Conservation (phyloP, 148 eudicot genomes). For the Vaccinium myrtillus region DNA sequence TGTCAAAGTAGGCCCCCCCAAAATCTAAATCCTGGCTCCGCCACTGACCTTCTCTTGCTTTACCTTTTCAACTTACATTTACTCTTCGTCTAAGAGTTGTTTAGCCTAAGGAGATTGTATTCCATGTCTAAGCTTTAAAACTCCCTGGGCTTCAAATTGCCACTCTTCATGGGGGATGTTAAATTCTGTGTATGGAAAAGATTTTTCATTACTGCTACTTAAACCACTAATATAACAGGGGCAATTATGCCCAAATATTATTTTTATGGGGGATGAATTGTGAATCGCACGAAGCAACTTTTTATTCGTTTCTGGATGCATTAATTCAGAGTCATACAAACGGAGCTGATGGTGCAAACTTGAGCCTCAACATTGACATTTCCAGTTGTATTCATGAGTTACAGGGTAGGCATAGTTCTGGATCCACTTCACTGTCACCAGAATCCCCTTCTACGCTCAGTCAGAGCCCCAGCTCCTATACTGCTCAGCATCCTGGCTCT, state of each 20-base stretch:
- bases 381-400: constrained; percentile 17
- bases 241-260: not conserved
- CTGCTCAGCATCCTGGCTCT: constrained; percentile 44
- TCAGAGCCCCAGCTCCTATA: constrained; percentile 51
- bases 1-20: too few relatives aligned
- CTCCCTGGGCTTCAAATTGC: constrained; percentile 1
- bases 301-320: not conserved
- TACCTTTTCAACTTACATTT: not conserved
- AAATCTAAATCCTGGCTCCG: too few relatives aligned
- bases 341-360: not conserved
- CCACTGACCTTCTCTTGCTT: not conserved
- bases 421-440: constrained; percentile 45
- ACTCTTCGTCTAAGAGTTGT: not conserved
- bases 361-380: constrained; percentile 17
- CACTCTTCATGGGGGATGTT: not conserved
- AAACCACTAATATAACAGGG: not conserved
- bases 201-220: not conserved
- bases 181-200: not conserved
- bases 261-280: not conserved
- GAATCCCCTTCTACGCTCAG: constrained; percentile 48
- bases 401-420: constrained; percentile 58
- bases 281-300: not conserved
- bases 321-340: not conserved
- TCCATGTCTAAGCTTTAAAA: not conserved
- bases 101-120: not conserved